Evolutionary conservation across 1,284 basidiomycete genomes (phyloP).

Genomic region (Cryptococcus sp.): DNA sequence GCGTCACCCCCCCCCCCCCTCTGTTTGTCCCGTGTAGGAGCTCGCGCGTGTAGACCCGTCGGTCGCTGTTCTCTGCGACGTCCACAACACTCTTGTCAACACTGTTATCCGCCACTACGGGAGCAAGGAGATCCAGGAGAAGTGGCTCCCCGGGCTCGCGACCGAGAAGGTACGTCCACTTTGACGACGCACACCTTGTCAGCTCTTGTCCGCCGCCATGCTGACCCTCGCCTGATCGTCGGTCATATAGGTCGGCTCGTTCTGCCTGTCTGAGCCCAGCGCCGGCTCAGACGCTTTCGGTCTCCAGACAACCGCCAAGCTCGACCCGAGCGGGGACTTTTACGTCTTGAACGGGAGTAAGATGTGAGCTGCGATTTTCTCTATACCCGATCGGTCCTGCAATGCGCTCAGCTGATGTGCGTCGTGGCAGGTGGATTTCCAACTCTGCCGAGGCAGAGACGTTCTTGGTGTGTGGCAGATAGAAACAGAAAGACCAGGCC

Average conservation of each 20-base stretch:
- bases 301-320: constrained; percentile 85
- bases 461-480: constrained; percentile 53
- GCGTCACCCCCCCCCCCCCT: too few relatives aligned
- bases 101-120: constrained; percentile 89
- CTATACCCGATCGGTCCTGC: not conserved
- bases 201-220: not conserved
- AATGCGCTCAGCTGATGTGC: not conserved
- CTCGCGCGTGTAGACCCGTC: constrained; percentile 94
- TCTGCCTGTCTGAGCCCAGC: constrained; percentile 88
- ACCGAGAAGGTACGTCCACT: constrained; percentile 62
- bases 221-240: not conserved
- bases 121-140: constrained; percentile 76
- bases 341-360: constrained; percentile 92
- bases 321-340: constrained; percentile 67
- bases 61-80: constrained; percentile 94
- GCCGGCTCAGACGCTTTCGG: constrained; percentile 98
- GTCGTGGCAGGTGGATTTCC: constrained; percentile 75
- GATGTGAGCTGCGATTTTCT: constrained; percentile 58
- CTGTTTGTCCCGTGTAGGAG: constrained; percentile 53
- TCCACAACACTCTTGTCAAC: constrained; percentile 97
- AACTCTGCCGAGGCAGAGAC: constrained; percentile 96
- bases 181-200: not conserved
- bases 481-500: too few relatives aligned
- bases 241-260: constrained; percentile 90
- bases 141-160: constrained; percentile 82